Evolutionary conservation across 169 alveolate genomes (phyloP), one percentile per base, ranked within the genome.

Genomic region (Plasmodium relictum): DNA sequence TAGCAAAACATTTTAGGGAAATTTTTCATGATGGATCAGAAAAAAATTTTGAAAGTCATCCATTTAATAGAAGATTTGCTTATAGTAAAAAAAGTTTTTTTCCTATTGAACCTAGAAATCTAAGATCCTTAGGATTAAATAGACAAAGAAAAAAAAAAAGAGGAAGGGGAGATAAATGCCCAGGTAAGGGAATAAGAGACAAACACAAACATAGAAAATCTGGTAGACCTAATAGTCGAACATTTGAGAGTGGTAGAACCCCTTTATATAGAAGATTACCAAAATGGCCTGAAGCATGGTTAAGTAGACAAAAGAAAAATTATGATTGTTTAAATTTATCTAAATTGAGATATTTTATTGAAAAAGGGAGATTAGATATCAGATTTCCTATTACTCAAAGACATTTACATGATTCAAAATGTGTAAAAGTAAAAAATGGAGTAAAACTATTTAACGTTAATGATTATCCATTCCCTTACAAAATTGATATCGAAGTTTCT

Each of bases 401-500:
- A 42, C 98, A 96, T 73, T 93, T 96, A 66, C 69, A 91, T 83
- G 98, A 96, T 91, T 92, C 96, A 68, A 85, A 95, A 39, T 96
- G 98, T 76, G 95, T 94, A 45, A 93, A 88, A 70, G 95, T 93
- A 18, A 93, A 90, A 92, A 83, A 92, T 52, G 98, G 98, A 20
- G 97, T 96, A 0, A 94, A 92, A 63, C 89, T 96, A 7, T 96
- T 95, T 92, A 96, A 96, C 54, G 96, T 94, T 70, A 96, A 96
- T 87, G 97, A 95, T 73, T 96, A 95, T 74, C 98, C 98, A 6
- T 96, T 96, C 76, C 98, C 98, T 5, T 96, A 96, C 91, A 95
- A 95, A 73, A 94, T 96, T 48, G 94, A 94, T 73, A 95, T 96
- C 20, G 97, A 94, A 88, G 98, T 96, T 18, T 94, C 98, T 0